A percentile compares a stretch with the other conserved stretches of the same genome.
Conservation (phyloP, 352 stramenopile species). For the Achlya hypogyna region DNA sequence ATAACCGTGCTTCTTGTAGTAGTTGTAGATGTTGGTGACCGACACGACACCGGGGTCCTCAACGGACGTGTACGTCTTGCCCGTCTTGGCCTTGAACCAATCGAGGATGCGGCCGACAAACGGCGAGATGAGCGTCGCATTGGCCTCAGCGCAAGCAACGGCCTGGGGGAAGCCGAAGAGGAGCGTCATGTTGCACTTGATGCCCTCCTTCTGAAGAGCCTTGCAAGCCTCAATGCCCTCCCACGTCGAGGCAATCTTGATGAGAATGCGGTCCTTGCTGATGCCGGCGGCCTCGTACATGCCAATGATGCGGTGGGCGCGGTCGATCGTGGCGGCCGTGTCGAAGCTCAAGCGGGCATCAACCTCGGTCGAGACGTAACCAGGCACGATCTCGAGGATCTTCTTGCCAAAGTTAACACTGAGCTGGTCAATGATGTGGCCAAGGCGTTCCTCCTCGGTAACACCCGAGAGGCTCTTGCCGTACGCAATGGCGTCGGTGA, state of each 20-base stretch:
- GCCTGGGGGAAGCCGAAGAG: conserved; percentile 97
- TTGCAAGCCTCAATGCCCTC: conserved; percentile 96
- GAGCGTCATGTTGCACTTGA: conserved; percentile 98
- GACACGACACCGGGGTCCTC: conserved; percentile 96
- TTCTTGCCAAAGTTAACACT: conserved; percentile 97
- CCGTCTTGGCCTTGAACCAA: conserved; percentile 94
- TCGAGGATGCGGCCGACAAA: conserved; percentile 96
- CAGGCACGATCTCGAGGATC: conserved; percentile 95
- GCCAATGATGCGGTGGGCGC: conserved; percentile 91
- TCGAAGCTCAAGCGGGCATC: conserved; percentile 96
- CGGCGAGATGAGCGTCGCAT: conserved; percentile 93
- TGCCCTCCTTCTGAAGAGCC: conserved; percentile 94
- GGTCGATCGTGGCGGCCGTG: conserved; percentile 87
- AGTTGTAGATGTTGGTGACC: conserved; percentile 96
- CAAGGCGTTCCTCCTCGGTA: conserved; percentile 79
- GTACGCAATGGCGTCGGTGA: conserved; percentile 94
- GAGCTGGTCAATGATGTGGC: conserved; percentile 95
- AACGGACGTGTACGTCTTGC: conserved; percentile 87
- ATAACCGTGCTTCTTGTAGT: conserved; percentile 98
- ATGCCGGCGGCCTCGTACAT: conserved; percentile 96
- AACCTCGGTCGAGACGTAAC: conserved; percentile 98
- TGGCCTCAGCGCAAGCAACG: conserved; percentile 90
- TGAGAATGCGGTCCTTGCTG: conserved; percentile 92
- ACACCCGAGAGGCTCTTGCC: conserved; percentile 65
- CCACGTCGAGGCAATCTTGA: conserved; percentile 98